Evolutionary conservation across 768 basidiomycete species (phyloP), one percentile per base, ranked within the genome.

Genomic region (Rhodosporidiobolus odoratus): DNA sequence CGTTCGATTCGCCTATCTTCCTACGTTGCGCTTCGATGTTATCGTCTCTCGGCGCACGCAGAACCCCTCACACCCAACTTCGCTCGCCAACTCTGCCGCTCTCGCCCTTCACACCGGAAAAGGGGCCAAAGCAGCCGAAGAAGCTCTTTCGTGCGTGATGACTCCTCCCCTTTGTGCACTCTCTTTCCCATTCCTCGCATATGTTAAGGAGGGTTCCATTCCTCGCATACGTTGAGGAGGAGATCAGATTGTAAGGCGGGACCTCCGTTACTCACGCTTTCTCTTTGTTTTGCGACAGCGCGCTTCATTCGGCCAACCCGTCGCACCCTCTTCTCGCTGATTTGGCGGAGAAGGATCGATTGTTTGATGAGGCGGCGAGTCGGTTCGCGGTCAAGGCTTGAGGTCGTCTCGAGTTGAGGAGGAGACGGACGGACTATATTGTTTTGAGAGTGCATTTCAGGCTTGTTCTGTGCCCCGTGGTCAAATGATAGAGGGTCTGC

Each of bases 281-380:
- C 16, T 25, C 40, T 0, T 32, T 23, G 12, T 0, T 32, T 19
- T 10, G 34, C 25, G n/a, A 48, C 63, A 81, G 80, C 16, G 76
- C 78, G 61, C 74, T 82, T 21, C 62, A 70, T 0, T 21, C 73
- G 0, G 68, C 73, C 16, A 78, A 79, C 19, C 75, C 81, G 17
- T 32, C 53, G 27, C 80, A 81, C 69, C 81, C 81, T 0, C 71
- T 79, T 47, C 72, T 81, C 19, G 37, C 75, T 32, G 80, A 81
- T 63, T 62, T 81, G 23, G 74, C 71, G 16, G 78, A 76, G 35
- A 81, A 81, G 72, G 74, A 76, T 23, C 45, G 60, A 25, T 71
- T 77, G 25, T 82, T 82, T 65, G 81, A 82, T 58, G 80, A 79
- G 43, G 81, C 81, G 3, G 80, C 81, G 30, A 74, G 64, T 21